Evolutionary conservation across 2,329 filamentous ascomycete species (phyloP), one percentile per base, ranked within the genome.

Genomic region (Zymoseptoria tritici): DNA sequence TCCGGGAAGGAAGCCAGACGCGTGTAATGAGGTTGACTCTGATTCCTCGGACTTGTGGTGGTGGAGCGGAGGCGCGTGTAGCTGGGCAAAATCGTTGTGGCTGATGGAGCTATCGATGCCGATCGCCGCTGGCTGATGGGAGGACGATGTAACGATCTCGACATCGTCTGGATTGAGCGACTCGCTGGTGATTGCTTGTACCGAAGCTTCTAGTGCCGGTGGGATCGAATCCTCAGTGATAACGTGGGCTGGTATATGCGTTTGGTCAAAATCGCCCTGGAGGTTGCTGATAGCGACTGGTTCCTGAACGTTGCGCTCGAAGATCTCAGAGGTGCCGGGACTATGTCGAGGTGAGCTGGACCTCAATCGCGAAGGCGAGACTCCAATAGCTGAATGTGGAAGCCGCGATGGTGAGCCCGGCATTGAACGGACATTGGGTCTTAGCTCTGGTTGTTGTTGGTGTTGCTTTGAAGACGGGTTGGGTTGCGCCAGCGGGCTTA

Each of bases 191-290:
- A 97, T 96, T 59, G 92, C 91, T 68, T 92, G 85, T 50, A 91
- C 95, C 2, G 91, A 93, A 56, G 93, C 93, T 73, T 96, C 91
- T 54, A 97, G 81, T 11, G 95, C 92, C 0, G 93, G 84, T 7
- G 93, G 93, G 66, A 97, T 97, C 72, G 92, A 85, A 76, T 97
- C 92, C 74, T 97, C 93, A 7, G 91, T 96, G 68, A 92, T 86
- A 68, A 97, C 96, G 71, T 97, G 93, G 7, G 89, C 86, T 2
- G 93, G 93, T 62, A 97, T 94, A 54, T 73, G 70, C n/a, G 90
- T 89, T 0, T 90, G 87, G 2, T 90, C 93, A 62, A 83, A 85
- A 61, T 91, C 88, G 49, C 83, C 78, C n/a, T 85, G 76, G 3
- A 83, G 70, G 29, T 83, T 79, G 69, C 84, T 84, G 26, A 71